Evolutionary conservation across 495 filamentous ascomycete genomes (phyloP).

Genomic region (Alectoria sarmentosa): DNA sequence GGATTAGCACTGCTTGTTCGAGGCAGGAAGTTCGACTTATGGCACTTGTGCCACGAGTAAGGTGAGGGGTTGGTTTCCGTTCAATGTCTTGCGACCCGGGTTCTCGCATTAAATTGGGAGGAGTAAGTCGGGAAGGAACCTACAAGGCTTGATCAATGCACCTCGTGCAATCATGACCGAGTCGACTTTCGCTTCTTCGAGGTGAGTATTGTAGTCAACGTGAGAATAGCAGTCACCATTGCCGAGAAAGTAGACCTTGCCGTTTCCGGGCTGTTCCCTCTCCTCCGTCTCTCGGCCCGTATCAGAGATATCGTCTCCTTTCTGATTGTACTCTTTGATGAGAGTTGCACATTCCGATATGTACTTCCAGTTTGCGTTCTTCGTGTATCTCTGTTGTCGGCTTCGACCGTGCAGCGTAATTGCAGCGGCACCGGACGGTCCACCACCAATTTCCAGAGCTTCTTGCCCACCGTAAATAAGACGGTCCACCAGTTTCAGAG

Average conservation of each 20-base stretch:
- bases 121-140: too few relatives aligned
- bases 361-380: slow-evolving; percentile 82
- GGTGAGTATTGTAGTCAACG: slow-evolving; percentile 72
- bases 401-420: slow-evolving; percentile 91
- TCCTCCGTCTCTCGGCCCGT: slow-evolving; percentile 71
- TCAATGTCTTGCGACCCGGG: too few relatives aligned
- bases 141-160: slow-evolving; percentile 12
- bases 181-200: slow-evolving; percentile 72
- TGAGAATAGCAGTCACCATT: slow-evolving; percentile 97
- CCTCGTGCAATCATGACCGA: slow-evolving; percentile 87
- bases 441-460: slow-evolving; percentile 48
- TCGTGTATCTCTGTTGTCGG: slow-evolving; percentile 89
- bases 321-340: slow-evolving; percentile 66
- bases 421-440: slow-evolving; percentile 70
- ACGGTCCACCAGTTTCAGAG: slow-evolving; percentile 73
- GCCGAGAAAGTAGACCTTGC: slow-evolving; percentile 79
- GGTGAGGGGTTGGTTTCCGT: too few relatives aligned
- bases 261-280: slow-evolving; percentile 46
- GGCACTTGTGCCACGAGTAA: too few relatives aligned
- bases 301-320: slow-evolving; percentile 56
- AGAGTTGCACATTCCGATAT: slow-evolving; percentile 84
- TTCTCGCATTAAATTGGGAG: too few relatives aligned
- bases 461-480: slow-evolving; percentile 72
- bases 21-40: too few relatives aligned
- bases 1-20: slow-evolving; percentile 31